phyloP scores from a whole-genome alignment of 768 basidiomycete genomes.

The Tubosaeta sp. region DNA sequence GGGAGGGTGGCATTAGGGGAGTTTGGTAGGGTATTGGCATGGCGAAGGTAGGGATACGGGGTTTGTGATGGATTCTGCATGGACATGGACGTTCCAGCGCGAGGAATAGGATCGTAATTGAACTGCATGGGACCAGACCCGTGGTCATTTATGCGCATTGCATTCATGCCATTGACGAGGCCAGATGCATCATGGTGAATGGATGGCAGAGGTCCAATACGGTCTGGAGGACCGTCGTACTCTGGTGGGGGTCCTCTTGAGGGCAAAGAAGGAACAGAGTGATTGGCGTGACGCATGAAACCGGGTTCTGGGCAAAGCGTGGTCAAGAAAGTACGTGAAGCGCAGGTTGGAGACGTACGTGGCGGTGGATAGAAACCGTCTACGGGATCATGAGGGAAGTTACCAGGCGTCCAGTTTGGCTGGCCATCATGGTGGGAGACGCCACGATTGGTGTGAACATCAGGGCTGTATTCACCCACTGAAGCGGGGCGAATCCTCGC shows the following conservation, averaged over 20 bases:
- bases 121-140: conserved; percentile 27
- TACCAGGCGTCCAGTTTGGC: conserved; percentile 4
- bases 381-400: conserved; percentile 1
- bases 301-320: conserved; percentile 11
- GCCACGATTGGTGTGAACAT: background rate
- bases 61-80: conserved; percentile 32
- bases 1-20: conserved; percentile 22
- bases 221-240: conserved; percentile 26
- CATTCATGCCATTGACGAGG: conserved; percentile 48
- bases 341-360: conserved; percentile 17
- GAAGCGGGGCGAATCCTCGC: conserved; percentile 7
- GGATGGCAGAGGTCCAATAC: conserved; percentile 29
- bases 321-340: conserved; percentile 7
- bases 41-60: conserved; percentile 34
- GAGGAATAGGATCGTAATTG: conserved; percentile 44
- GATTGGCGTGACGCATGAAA: conserved; percentile 44
- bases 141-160: conserved; percentile 48
- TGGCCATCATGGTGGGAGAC: conserved; percentile 4
- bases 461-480: conserved; percentile 2
- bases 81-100: conserved; percentile 58
- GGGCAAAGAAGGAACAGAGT: conserved; percentile 44
- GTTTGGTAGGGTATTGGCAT: conserved; percentile 40
- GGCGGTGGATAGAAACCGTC: conserved; percentile 18
- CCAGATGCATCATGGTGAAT: conserved; percentile 40
- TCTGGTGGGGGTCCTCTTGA: conserved; percentile 34